These are phyloP conservation scores for Nevesoporus exiguus DNA, from an alignment of 768 basidiomycete species.

Conservation along the genomic window DNA sequence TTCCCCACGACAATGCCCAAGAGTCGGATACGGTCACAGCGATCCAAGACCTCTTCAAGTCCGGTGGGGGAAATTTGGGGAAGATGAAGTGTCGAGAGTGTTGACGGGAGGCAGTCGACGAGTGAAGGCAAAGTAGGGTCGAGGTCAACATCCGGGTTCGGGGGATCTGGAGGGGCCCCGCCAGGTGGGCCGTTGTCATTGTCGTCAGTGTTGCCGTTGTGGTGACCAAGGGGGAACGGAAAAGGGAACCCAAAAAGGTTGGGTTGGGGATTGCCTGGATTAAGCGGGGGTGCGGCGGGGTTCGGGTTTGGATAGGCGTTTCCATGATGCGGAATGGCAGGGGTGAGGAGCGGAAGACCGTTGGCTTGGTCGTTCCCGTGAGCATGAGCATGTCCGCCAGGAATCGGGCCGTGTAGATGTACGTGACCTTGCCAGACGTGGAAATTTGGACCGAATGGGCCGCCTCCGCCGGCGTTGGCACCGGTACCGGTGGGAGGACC, in stretches of 20 bases:
- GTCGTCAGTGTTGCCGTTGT: not conserved
- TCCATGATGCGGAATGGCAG: not conserved
- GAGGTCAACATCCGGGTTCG: slow-evolving; percentile 15
- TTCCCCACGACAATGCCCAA: slow-evolving; percentile 19
- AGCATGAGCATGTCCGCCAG: not conserved
- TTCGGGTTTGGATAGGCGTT: slow-evolving; percentile 1
- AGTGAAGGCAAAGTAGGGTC: slow-evolving; percentile 21
- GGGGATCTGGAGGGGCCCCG: slow-evolving; percentile 2
- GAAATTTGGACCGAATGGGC: slow-evolving; percentile 4
- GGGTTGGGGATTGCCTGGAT: slow-evolving; percentile 3
- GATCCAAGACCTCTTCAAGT: slow-evolving; percentile 22
- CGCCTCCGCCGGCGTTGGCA: not conserved
- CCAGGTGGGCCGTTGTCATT: not conserved
- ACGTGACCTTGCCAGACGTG: slow-evolving; percentile 2
- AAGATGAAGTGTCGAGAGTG: slow-evolving; percentile 32
- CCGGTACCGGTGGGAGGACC: not conserved
- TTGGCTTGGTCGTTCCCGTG: slow-evolving; percentile 2
- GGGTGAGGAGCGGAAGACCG: slow-evolving; percentile 17
- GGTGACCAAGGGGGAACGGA: slow-evolving; percentile 7
- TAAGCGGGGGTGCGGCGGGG: not conserved
- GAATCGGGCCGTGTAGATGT: slow-evolving; percentile 4
- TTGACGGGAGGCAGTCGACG: slow-evolving; percentile 30
- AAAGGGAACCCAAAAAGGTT: slow-evolving; percentile 11
- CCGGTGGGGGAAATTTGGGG: slow-evolving; percentile 21
- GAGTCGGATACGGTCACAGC: slow-evolving; percentile 14